A percentile compares a stretch with the other conserved stretches of the same genome.
Evolutionary conservation across 2,329 filamentous ascomycete genomes (phyloP).

Genomic region (Paecilomyces dactylethromorphus): DNA sequence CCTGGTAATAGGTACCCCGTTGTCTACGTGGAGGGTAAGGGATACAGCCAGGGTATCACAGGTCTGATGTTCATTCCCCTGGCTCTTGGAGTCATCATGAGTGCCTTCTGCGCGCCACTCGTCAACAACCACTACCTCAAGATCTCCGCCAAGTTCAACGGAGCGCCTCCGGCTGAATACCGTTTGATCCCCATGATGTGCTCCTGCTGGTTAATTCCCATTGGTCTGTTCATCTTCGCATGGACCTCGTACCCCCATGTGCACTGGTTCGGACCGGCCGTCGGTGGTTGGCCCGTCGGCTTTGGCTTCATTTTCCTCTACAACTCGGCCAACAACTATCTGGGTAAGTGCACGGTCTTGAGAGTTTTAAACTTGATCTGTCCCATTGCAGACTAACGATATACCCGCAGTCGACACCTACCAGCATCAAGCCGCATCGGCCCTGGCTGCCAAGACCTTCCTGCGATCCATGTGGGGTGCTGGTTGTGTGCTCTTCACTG

Average conservation of each 20-base stretch:
- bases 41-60: conserved; percentile 65
- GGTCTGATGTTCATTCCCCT: conserved; percentile 85
- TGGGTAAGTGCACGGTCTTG: conserved; percentile 31
- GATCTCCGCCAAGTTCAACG: conserved; percentile 56
- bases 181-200: conserved; percentile 79
- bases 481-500: conserved; percentile 68
- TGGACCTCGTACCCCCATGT: conserved; percentile 62
- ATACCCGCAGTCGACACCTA: conserved; percentile 52
- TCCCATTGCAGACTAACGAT: conserved; percentile 5
- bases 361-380: too few relatives aligned
- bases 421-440: conserved; percentile 70
- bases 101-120: conserved; percentile 60
- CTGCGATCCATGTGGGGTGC: conserved; percentile 77
- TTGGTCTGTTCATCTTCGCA: conserved; percentile 61
- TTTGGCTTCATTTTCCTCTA: conserved; percentile 82
- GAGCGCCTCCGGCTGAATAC: conserved; percentile 68
- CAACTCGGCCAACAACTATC: conserved; percentile 71
- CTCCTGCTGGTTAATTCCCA: conserved; percentile 65
- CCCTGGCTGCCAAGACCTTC: conserved; percentile 75
- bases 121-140: conserved; percentile 78
- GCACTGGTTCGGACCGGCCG: conserved; percentile 64
- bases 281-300: conserved; percentile 66
- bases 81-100: conserved; percentile 65
- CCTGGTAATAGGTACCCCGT: conserved; percentile 36
- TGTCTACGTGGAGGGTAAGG: conserved; percentile 73